Evolutionary conservation across 78 protist species (phyloP).

Genomic region (Chrysochromulina tobinii): DNA sequence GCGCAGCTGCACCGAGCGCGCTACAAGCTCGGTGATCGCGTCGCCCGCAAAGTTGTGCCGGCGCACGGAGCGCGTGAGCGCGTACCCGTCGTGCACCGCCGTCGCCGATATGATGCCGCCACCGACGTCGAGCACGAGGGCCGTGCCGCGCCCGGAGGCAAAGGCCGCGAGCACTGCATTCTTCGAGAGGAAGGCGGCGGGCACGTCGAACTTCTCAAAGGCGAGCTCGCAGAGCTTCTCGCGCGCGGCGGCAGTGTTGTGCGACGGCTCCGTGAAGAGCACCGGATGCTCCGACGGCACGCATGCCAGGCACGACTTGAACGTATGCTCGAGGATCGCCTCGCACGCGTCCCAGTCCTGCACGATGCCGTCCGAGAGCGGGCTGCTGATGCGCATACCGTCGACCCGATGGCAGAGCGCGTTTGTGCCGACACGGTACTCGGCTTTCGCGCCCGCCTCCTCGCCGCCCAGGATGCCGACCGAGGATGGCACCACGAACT

Average conservation of each 20-base stretch:
- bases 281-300: constrained; percentile 81
- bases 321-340: constrained; percentile 81
- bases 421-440: constrained; percentile 17
- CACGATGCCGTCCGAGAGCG: constrained; percentile 64
- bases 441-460: constrained; percentile 28
- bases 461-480: constrained; percentile 43
- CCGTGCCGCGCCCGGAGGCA: constrained; percentile 72
- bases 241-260: constrained; percentile 89
- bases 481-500: constrained; percentile 81
- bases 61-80: not conserved
- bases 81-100: constrained; percentile 48
- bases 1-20: not conserved
- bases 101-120: constrained; percentile 61
- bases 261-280: constrained; percentile 89
- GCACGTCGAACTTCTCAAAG: constrained; percentile 90
- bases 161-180: constrained; percentile 87
- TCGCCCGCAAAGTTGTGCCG: not conserved
- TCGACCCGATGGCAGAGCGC: not conserved
- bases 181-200: constrained; percentile 87
- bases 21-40: not conserved
- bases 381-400: not conserved
- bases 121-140: constrained; percentile 77
- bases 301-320: constrained; percentile 70
- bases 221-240: constrained; percentile 89
- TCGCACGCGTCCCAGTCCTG: constrained; percentile 88